Conservation (phyloP, 2,329 filamentous ascomycete species). For the Cladosporium oxysporum region DNA sequence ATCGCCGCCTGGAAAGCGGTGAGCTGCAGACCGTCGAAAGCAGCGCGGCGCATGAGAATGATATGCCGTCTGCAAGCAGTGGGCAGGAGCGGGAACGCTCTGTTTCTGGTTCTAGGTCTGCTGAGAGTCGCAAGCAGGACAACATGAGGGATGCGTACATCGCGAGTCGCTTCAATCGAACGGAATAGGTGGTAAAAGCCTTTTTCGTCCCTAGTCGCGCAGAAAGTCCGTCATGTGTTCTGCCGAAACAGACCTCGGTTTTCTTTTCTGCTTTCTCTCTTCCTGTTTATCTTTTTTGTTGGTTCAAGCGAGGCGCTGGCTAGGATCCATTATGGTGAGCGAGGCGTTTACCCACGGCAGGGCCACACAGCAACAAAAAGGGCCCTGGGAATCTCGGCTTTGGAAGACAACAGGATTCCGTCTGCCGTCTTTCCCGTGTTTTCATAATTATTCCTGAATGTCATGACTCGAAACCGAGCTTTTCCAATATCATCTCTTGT, state of each 20-base stretch:
- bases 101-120: background rate
- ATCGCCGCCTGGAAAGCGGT: constrained; percentile 1
- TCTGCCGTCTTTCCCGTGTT: background rate
- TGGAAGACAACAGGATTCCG: background rate
- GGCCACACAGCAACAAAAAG: background rate
- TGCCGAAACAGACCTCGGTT: background rate
- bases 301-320: constrained; percentile 1
- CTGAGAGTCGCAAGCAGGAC: background rate
- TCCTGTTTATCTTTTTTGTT: background rate
- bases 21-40: constrained; percentile 10
- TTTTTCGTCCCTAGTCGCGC: background rate
- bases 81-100: background rate
- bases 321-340: background rate
- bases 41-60: background rate
- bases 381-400: background rate
- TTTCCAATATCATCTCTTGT: background rate
- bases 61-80: background rate
- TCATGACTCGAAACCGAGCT: background rate
- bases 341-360: background rate
- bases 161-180: background rate
- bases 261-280: background rate
- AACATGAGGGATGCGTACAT: constrained; percentile 2
- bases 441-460: background rate
- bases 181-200: constrained; percentile 8
- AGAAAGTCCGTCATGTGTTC: background rate